phyloP scores from a whole-genome alignment of 1,284 basidiomycete species.

The Mycena sp. region DNA sequence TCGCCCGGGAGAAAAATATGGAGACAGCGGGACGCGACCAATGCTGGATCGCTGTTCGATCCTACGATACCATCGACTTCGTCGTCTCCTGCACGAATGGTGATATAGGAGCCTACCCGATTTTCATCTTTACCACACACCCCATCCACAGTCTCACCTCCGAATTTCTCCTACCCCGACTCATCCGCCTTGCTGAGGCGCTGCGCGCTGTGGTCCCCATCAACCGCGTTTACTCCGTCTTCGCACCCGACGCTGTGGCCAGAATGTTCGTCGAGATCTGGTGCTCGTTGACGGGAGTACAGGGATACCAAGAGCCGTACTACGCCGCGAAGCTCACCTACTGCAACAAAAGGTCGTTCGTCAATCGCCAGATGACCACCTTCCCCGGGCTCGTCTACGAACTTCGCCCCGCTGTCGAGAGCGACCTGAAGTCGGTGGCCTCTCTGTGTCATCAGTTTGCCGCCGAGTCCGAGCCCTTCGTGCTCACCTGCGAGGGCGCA shows the following conservation, averaged over 20 bases:
- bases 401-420: slow-evolving; percentile 52
- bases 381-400: slow-evolving; percentile 43
- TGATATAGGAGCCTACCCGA: slow-evolving; percentile 62
- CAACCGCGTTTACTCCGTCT: slow-evolving; percentile 72
- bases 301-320: slow-evolving; percentile 52
- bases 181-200: slow-evolving; percentile 45
- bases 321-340: slow-evolving; percentile 69
- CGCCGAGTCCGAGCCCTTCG: slow-evolving; percentile 67
- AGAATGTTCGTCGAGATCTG: slow-evolving; percentile 57
- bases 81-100: slow-evolving; percentile 67
- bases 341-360: slow-evolving; percentile 59
- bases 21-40: slow-evolving; percentile 36
- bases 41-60: slow-evolving; percentile 62
- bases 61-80: slow-evolving; percentile 52
- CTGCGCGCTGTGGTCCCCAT: slow-evolving; percentile 41
- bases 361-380: slow-evolving; percentile 34
- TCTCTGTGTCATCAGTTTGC: slow-evolving; percentile 66
- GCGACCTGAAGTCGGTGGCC: slow-evolving; percentile 56
- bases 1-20: slow-evolving; percentile 30
- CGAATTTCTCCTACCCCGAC: slow-evolving; percentile 45
- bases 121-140: slow-evolving; percentile 60
- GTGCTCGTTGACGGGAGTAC: slow-evolving; percentile 54
- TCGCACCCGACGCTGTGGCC: slow-evolving; percentile 62
- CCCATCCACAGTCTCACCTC: slow-evolving; percentile 42
- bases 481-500: slow-evolving; percentile 53